Evolutionary conservation across 1,284 basidiomycete genomes (phyloP).

Genomic region (Ceratobasidium sp.): DNA sequence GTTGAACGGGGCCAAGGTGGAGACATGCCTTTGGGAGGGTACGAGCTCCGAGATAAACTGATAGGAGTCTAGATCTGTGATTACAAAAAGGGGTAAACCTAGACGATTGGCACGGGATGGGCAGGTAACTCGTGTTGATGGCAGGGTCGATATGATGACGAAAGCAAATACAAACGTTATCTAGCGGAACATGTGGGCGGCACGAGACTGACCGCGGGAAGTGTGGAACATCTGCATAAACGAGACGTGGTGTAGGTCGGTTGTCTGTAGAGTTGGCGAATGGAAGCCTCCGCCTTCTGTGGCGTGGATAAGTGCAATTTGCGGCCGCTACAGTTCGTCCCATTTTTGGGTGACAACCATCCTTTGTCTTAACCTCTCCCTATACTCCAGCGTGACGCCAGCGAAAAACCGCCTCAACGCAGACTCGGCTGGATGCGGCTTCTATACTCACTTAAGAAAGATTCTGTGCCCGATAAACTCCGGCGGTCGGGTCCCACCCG

Average conservation of each 20-base stretch:
- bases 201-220: not conserved
- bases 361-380: not conserved
- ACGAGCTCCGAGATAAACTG: no score
- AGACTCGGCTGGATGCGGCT: not conserved
- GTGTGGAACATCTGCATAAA: no score
- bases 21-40: no score
- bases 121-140: constrained; percentile 1
- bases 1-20: no score
- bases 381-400: not conserved
- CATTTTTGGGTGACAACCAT: not conserved
- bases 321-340: not conserved
- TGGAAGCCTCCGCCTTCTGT: not conserved
- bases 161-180: not conserved
- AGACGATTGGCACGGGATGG: not conserved
- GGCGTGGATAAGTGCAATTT: not conserved
- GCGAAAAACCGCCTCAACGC: not conserved
- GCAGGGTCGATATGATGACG: not conserved
- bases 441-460: not conserved
- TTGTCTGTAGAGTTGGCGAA: not conserved
- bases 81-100: not conserved
- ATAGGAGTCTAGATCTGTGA: not conserved
- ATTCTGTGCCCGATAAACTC: not conserved
- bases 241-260: not conserved
- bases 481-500: not conserved
- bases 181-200: not conserved